A percentile compares a stretch with the other conserved stretches of the same genome.
Conservation (phyloP, 345 rosid species). For the Physaria fendleri region DNA sequence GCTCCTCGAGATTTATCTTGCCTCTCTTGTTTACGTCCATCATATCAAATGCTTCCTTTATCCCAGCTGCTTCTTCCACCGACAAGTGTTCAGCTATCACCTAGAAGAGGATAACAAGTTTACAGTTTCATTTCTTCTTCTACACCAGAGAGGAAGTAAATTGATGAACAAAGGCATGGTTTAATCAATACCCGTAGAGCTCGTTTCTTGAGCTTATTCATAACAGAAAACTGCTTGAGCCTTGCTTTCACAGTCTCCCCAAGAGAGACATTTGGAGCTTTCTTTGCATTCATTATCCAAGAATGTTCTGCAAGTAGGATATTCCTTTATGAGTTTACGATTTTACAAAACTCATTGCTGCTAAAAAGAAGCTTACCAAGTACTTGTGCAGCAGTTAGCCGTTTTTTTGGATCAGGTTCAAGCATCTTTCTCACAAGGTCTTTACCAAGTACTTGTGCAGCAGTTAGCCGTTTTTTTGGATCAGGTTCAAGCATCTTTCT, state of each 20-base stretch:
- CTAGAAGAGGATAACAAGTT: conserved; percentile 29
- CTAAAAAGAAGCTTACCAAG: conserved; percentile 45
- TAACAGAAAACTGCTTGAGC: conserved; percentile 83
- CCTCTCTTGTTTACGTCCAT: conserved; percentile 66
- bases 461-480: no score
- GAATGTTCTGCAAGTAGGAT: conserved; percentile 60
- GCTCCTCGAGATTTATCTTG: conserved; percentile 69
- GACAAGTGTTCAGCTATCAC: conserved; percentile 92
- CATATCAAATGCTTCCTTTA: conserved; percentile 74
- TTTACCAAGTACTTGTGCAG: no score
- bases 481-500: no score
- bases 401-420: conserved; percentile 65
- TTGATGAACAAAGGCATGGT: no score
- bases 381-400: conserved; percentile 85
- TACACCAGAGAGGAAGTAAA: not conserved
- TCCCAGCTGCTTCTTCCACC: conserved; percentile 88
- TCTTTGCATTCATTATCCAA: conserved; percentile 78
- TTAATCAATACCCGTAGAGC: conserved; percentile 70
- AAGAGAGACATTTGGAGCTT: conserved; percentile 76
- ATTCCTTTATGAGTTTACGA: not conserved
- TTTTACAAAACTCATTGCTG: not conserved
- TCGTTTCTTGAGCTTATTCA: conserved; percentile 93
- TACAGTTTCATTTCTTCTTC: not conserved
- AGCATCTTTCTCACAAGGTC: conserved; percentile 93
- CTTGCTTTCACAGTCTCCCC: conserved; percentile 92